phyloP scores from a whole-genome alignment of 2,329 filamentous ascomycete genomes.

The Ophiosphaerella korrae region DNA sequence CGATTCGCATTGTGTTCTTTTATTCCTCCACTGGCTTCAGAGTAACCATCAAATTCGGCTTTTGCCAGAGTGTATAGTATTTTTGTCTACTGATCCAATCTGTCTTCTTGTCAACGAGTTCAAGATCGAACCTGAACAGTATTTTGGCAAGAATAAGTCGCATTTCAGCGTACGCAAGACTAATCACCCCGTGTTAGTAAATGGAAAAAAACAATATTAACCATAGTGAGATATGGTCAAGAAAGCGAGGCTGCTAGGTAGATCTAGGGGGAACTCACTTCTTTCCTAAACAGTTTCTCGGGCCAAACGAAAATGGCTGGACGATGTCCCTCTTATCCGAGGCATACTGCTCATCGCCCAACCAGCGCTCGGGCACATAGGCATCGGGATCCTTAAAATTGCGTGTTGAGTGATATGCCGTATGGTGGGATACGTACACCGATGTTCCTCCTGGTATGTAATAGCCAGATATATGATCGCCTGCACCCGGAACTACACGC shows the following conservation, averaged over 20 bases:
- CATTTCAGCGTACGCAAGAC: conserved; percentile 34
- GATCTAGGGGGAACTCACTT: conserved; percentile 31
- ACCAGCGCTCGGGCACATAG: conserved; percentile 45
- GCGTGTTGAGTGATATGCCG: conserved; percentile 35
- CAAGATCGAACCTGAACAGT: conserved; percentile 31
- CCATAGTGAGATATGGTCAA: no score
- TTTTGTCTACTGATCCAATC: conserved; percentile 49
- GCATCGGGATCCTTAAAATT: conserved; percentile 34
- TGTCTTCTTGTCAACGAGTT: conserved; percentile 20
- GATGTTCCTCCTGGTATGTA: conserved; percentile 33
- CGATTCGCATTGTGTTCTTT: not conserved
- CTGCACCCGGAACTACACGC: conserved; percentile 28
- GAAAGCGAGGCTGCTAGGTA: no score
- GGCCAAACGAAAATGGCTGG: conserved; percentile 36
- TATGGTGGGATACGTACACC: conserved; percentile 38
- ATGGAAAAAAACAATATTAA: not conserved
- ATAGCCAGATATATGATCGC: conserved; percentile 30
- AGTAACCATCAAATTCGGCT: conserved; percentile 32
- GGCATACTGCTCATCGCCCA: conserved; percentile 39
- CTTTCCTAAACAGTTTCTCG: conserved; percentile 37
- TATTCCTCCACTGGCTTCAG: conserved; percentile 27
- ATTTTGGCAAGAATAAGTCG: conserved; percentile 34
- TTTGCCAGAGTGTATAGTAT: conserved; percentile 42
- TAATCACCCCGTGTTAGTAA: conserved; percentile 6
- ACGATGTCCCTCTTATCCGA: conserved; percentile 40